A percentile compares a stretch with the other conserved stretches of the same genome.
These are phyloP conservation scores for Termitomyces sp. DNA, from an alignment of 1,284 basidiomycete species.

Conservation along the genomic window DNA sequence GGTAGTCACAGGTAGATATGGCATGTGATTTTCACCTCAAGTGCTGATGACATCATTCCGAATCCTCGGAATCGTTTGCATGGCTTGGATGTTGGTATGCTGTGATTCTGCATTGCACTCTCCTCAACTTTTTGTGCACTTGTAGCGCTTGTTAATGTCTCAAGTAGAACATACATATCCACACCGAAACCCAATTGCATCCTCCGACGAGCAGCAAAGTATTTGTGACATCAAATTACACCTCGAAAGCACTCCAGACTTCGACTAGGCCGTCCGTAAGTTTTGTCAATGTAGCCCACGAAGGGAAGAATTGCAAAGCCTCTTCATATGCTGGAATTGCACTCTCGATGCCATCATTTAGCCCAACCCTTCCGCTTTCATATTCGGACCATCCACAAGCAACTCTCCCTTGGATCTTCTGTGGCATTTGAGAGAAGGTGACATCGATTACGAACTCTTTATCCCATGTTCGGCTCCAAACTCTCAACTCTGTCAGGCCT, in stretches of 20 bases:
- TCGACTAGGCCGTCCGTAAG: slow-evolving; percentile 49
- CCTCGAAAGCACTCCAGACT: slow-evolving; percentile 41
- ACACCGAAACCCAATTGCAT: no score
- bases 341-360: slow-evolving; percentile 23
- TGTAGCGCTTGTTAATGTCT: no score
- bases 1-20: not conserved
- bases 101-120: no score
- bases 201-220: no score
- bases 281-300: slow-evolving; percentile 57
- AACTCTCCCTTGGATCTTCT: slow-evolving; percentile 43
- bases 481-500: slow-evolving; percentile 42
- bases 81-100: no score
- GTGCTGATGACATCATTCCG: no score
- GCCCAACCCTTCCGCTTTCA: slow-evolving; percentile 49
- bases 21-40: not conserved
- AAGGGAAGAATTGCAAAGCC: slow-evolving; percentile 50
- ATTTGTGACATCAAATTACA: slow-evolving; percentile 23
- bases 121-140: no score
- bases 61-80: no score
- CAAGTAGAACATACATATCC: no score
- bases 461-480: slow-evolving; percentile 73
- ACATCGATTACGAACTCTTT: slow-evolving; percentile 53
- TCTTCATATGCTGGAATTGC: slow-evolving; percentile 63
- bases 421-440: slow-evolving; percentile 23
- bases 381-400: slow-evolving; percentile 72